Percentiles rank a stretch among this genome's conserved stretches.
Evolutionary conservation across 108 stramenopile genomes (phyloP).

Genomic region (Pseudonitzschia multistriata): DNA sequence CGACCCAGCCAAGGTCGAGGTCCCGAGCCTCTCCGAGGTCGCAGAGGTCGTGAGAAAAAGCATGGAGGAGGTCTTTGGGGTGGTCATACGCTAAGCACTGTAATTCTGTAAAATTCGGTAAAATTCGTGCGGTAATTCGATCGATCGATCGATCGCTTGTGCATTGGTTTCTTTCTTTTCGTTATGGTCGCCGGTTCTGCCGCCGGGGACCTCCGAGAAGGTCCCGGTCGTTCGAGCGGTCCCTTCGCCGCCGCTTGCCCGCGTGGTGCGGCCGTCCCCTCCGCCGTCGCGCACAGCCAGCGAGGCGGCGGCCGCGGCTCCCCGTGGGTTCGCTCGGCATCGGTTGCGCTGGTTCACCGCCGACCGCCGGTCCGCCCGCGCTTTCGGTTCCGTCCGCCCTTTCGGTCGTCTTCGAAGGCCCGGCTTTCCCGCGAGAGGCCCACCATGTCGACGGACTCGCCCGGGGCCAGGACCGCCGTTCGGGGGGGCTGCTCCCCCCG

Average conservation of each 20-base stretch:
- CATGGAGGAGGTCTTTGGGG: slow-evolving; percentile 40
- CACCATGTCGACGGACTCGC: slow-evolving; percentile 8
- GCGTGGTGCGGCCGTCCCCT: too few species aligned
- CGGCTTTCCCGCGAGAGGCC: not conserved
- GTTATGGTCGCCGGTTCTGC: too few species aligned
- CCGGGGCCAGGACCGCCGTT: not conserved
- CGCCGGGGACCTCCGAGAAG: too few species aligned
- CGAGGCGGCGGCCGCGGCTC: too few species aligned
- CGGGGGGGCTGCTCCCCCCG: not conserved
- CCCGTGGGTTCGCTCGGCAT: too few species aligned
- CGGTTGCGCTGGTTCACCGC: not conserved
- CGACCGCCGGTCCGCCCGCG: not conserved
- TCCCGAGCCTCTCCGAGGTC: slow-evolving; percentile 34
- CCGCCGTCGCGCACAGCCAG: too few species aligned
- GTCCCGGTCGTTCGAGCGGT: too few species aligned
- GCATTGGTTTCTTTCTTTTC: too few species aligned
- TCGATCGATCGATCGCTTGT: too few species aligned
- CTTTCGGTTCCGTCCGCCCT: not conserved
- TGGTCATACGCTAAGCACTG: slow-evolving; percentile 16
- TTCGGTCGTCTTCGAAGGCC: not conserved
- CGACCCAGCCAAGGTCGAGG: not conserved
- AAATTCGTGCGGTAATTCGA: too few species aligned
- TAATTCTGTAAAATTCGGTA: too few species aligned
- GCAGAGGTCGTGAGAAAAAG: slow-evolving; percentile 26
- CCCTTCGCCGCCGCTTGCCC: too few species aligned